Evolutionary conservation across 169 alveolate species (phyloP).

Genomic region (Babesia bovis): DNA sequence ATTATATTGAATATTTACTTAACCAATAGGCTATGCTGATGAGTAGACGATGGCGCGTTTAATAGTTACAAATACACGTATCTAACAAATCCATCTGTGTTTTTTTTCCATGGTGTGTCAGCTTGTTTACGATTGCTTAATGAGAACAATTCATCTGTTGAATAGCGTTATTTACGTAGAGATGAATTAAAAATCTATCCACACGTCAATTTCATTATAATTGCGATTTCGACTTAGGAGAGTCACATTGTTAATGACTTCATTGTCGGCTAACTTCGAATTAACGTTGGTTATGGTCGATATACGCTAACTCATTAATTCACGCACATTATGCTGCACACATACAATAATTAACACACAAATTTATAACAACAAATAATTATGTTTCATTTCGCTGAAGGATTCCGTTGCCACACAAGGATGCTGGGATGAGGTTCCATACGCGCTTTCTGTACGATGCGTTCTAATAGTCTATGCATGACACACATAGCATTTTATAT

Average conservation of each 20-base stretch:
- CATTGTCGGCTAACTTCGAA: not conserved
- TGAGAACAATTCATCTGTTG: not conserved
- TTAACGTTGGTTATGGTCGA: not conserved
- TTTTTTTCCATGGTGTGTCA: not conserved
- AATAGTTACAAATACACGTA: not conserved
- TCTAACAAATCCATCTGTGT: not conserved
- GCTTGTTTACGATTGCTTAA: not conserved
- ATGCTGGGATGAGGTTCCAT: not conserved
- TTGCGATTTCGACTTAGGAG: not conserved
- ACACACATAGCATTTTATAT: not conserved
- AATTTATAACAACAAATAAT: not conserved
- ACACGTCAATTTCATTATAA: not conserved
- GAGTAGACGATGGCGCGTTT: not conserved
- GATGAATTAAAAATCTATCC: no score
- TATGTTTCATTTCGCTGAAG: not conserved
- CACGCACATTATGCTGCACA: not conserved
- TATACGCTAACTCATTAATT: no score
- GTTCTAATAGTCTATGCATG: no score
- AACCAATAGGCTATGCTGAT: not conserved
- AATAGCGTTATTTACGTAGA: no score
- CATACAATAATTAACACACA: not conserved
- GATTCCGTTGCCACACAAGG: not conserved
- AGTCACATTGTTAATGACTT: not conserved
- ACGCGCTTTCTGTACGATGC: not conserved
- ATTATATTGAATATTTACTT: not conserved